phyloP scores from a whole-genome alignment of 192 early-diverging fungal genomes.

The Coemansia umbellata region DNA sequence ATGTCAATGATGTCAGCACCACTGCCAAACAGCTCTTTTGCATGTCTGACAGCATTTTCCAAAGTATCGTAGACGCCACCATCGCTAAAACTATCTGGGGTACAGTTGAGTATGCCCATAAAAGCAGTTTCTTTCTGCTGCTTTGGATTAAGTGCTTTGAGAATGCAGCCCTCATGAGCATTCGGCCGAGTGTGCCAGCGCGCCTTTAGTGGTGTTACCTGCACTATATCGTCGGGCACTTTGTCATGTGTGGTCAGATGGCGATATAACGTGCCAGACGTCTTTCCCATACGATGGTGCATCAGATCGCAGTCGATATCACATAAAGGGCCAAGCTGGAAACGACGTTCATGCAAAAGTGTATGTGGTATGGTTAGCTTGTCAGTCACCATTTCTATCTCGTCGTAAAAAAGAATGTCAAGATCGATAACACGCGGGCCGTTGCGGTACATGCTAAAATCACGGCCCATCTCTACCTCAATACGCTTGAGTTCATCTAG shows the following conservation, averaged over 20 bases:
- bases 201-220: conserved; percentile 45
- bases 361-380: conserved; percentile 85
- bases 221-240: conserved; percentile 48
- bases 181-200: conserved; percentile 4
- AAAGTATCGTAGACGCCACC: conserved; percentile 69
- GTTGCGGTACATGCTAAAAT: conserved; percentile 62
- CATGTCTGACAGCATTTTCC: conserved; percentile 64
- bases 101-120: conserved; percentile 98
- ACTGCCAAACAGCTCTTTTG: conserved; percentile 61
- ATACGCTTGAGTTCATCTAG: conserved; percentile 78
- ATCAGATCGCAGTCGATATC: conserved; percentile 89
- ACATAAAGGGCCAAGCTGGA: conserved; percentile 90
- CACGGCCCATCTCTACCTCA: conserved; percentile 78
- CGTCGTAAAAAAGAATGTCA: conserved; percentile 93
- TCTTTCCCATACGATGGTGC: conserved; percentile 84
- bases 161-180: conserved; percentile 39
- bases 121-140: conserved; percentile 61
- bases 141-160: conserved; percentile 53
- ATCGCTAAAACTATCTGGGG: conserved; percentile 95
- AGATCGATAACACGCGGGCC: conserved; percentile 94
- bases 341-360: conserved; percentile 84
- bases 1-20: conserved; percentile 94
- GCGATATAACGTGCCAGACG: conserved; percentile 60
- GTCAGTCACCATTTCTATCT: conserved; percentile 61
- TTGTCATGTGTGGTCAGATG: conserved; percentile 52